Evolutionary conservation across 2,329 filamentous ascomycete species (phyloP).

Genomic region (Tympanopsis confertula): DNA sequence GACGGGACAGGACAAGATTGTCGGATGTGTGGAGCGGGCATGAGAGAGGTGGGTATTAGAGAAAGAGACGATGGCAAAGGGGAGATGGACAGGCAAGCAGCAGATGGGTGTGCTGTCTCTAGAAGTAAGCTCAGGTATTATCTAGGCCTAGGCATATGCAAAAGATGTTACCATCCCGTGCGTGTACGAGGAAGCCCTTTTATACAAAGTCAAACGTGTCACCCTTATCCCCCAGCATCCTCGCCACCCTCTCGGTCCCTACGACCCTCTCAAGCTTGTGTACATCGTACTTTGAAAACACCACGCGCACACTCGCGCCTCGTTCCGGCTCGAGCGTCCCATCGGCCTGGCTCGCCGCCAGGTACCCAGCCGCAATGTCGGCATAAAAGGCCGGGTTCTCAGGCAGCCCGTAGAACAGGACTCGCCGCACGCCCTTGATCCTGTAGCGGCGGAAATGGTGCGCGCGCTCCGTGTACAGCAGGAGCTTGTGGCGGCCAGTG

Average conservation of each 20-base stretch:
- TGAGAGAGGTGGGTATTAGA: too few relatives aligned
- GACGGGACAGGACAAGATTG: too few relatives aligned
- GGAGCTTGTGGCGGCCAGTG: slow-evolving; percentile 66
- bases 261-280: slow-evolving; percentile 81
- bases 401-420: slow-evolving; percentile 84
- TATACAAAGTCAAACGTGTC: slow-evolving; percentile 95
- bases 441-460: slow-evolving; percentile 90
- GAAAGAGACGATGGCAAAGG: too few relatives aligned
- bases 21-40: too few relatives aligned
- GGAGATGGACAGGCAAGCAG: too few relatives aligned
- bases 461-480: slow-evolving; percentile 89
- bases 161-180: too few relatives aligned
- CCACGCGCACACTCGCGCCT: slow-evolving; percentile 41
- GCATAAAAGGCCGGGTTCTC: slow-evolving; percentile 77
- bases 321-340: slow-evolving; percentile 41
- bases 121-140: too few relatives aligned
- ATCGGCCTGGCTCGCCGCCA: slow-evolving; percentile 47
- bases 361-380: slow-evolving; percentile 60
- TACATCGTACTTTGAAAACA: slow-evolving; percentile 84
- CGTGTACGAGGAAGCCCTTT: too few relatives aligned
- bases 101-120: too few relatives aligned
- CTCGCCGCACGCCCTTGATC: slow-evolving; percentile 66
- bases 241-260: slow-evolving; percentile 66
- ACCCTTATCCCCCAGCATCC: slow-evolving; percentile 71
- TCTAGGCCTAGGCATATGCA: too few relatives aligned